Conservation (phyloP, 2,329 filamentous ascomycete genomes). For the Diaporthe sp. region DNA sequence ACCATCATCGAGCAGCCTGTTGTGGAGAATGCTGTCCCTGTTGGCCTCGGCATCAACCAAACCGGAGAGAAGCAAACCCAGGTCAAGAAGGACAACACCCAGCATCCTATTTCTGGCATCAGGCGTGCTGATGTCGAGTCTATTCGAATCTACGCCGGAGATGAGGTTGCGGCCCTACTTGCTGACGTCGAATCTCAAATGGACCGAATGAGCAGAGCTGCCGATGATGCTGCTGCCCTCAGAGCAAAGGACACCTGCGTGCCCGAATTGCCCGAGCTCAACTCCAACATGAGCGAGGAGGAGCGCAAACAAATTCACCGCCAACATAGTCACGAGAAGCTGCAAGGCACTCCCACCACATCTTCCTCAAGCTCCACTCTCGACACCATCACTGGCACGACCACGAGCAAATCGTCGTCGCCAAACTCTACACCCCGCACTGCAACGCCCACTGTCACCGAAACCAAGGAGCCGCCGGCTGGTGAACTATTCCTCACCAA, state of each 20-base stretch:
- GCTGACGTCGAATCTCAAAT: slow-evolving; percentile 74
- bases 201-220: slow-evolving; percentile 52
- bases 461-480: slow-evolving; percentile 40
- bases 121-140: slow-evolving; percentile 65
- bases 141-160: slow-evolving; percentile 75
- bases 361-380: slow-evolving; percentile 42
- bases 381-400: slow-evolving; percentile 31
- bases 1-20: slow-evolving; percentile 64
- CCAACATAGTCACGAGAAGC: slow-evolving; percentile 61
- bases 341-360: slow-evolving; percentile 51
- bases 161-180: slow-evolving; percentile 73
- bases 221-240: slow-evolving; percentile 51
- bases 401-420: slow-evolving; percentile 28
- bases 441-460: slow-evolving; percentile 41
- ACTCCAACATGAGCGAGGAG: slow-evolving; percentile 43
- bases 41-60: slow-evolving; percentile 39
- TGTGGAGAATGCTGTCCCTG: slow-evolving; percentile 54
- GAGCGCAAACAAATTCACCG: slow-evolving; percentile 57
- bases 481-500: slow-evolving; percentile 58
- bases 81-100: slow-evolving; percentile 31
- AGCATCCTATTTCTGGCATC: slow-evolving; percentile 35
- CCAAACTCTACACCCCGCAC: slow-evolving; percentile 30
- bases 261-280: slow-evolving; percentile 37
- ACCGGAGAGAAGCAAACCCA: slow-evolving; percentile 18
- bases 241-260: slow-evolving; percentile 38